These are phyloP conservation scores for Tranzscheliella williamsii DNA, from an alignment of 1,284 basidiomycete species.

Conservation along the genomic window DNA sequence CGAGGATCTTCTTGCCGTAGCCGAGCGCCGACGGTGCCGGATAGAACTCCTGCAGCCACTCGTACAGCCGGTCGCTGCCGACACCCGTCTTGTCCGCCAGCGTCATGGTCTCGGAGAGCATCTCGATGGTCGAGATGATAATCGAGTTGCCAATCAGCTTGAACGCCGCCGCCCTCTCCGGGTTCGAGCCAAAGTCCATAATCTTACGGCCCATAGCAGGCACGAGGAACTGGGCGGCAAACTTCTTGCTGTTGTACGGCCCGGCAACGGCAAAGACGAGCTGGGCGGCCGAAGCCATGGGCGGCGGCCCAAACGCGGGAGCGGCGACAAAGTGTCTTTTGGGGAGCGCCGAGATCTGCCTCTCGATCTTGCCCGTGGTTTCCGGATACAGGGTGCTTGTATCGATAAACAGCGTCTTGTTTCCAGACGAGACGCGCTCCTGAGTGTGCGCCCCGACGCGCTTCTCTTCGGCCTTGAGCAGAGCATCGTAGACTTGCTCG, in stretches of 20 bases:
- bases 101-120: constrained; percentile 79
- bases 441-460: constrained; percentile 58
- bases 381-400: constrained; percentile 46
- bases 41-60: constrained; percentile 48
- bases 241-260: constrained; percentile 80
- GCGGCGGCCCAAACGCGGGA: constrained; percentile 71
- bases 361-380: constrained; percentile 68
- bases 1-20: constrained; percentile 65
- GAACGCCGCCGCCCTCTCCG: constrained; percentile 73
- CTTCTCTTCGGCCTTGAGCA: constrained; percentile 65
- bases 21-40: constrained; percentile 48
- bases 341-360: constrained; percentile 68
- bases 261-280: constrained; percentile 80
- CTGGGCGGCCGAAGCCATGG: constrained; percentile 70
- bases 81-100: constrained; percentile 83
- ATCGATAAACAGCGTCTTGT: constrained; percentile 32
- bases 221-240: constrained; percentile 71
- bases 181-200: constrained; percentile 69
- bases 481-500: constrained; percentile 70
- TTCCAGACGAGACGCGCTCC: constrained; percentile 41
- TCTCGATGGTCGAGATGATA: constrained; percentile 66
- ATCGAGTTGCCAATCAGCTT: constrained; percentile 68
- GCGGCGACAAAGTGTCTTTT: constrained; percentile 74
- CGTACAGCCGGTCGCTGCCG: constrained; percentile 67
- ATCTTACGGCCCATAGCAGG: constrained; percentile 77